Evolutionary conservation across 2,329 filamentous ascomycete genomes (phyloP), one percentile per base, ranked within the genome.

Genomic region (Annulohypoxylon truncatum): DNA sequence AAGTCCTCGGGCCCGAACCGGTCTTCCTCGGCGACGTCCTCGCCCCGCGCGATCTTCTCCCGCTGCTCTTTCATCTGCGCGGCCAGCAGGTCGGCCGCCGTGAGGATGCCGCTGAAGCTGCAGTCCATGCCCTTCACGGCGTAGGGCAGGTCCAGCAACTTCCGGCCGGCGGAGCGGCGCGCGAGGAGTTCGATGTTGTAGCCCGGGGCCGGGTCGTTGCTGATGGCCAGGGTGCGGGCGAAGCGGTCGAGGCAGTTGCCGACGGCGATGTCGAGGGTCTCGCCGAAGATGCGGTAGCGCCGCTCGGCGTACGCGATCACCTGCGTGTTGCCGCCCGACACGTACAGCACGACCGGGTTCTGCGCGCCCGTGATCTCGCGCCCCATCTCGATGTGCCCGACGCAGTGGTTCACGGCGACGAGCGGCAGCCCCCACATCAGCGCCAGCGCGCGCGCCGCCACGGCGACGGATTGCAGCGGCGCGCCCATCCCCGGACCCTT

Each of bases 111-210:
- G 2, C 92, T 94, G 80, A 99, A 98, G 22, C 92, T 96, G 75
- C 94, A 97, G 79, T 99, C 96, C 96, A 99, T 99, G 54, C 96
- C 96, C 80, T 99, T 99, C 69, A 99, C 96, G 1, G 94, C 89
- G 76, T 99, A 99, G 1, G 96, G 96, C 26, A 99, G 83, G 71
- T 98, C 95, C 15, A 98, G 84, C 38, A 99, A 82, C 20, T 89
- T 81, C 46, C 84, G 87, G 0, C 68, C 88, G 57, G 90, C 89
- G 58, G 90, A 89, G 78, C 91, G 90, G 72, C 86, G 87, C 66
- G 96, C 96, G 52, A 98, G 83, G 80, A 97, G 93, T 82, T 99
- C 96, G 72, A 99, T 97, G 77, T 99, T 99, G 80, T 98, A 97
- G 1, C 96, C 96, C 0, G 96, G 96, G 0, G 96, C 96, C 0